Evolutionary conservation across 1,284 basidiomycete genomes (phyloP).

Genomic region (Spongiforma sp.): DNA sequence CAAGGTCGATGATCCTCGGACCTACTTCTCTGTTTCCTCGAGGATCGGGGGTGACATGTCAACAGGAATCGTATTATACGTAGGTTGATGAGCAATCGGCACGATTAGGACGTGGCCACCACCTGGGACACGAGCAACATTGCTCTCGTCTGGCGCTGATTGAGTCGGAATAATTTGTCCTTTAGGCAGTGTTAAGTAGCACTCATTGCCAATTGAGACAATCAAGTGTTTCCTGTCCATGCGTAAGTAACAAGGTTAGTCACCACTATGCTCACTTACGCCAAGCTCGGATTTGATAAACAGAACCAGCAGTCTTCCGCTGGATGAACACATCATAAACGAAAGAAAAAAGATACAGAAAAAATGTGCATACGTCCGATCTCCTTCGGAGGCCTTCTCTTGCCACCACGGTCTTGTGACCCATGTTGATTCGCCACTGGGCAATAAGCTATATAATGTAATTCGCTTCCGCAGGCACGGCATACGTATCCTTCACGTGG

Average conservation of each 20-base stretch:
- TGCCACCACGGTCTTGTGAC: conserved; percentile 45
- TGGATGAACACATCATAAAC: conserved; percentile 38
- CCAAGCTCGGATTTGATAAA: conserved; percentile 87
- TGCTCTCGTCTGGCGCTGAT: conserved; percentile 48
- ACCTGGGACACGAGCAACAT: conserved; percentile 71
- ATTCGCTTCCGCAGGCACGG: conserved; percentile 84
- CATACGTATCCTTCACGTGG: conserved; percentile 86
- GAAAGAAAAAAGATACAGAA: neutral
- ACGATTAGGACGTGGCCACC: conserved; percentile 94
- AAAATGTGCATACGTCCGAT: conserved; percentile 66
- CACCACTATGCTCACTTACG: conserved; percentile 54
- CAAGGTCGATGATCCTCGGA: neutral
- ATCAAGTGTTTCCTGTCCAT: conserved; percentile 87
- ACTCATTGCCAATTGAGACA: conserved; percentile 89
- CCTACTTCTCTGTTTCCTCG: conserved; percentile 76
- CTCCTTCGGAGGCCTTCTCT: conserved; percentile 72
- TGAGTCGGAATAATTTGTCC: conserved; percentile 89
- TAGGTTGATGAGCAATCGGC: conserved; percentile 76
- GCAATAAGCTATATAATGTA: conserved; percentile 88
- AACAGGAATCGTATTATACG: conserved; percentile 68
- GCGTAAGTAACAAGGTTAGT: conserved; percentile 10
- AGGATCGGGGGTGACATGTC: conserved; percentile 79
- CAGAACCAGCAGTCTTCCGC: conserved; percentile 97
- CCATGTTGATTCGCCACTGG: conserved; percentile 59
- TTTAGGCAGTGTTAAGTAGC: conserved; percentile 92